These are phyloP conservation scores for Trichoderma sp. DNA, from an alignment of 2,329 filamentous ascomycete genomes.

Conservation along the genomic window DNA sequence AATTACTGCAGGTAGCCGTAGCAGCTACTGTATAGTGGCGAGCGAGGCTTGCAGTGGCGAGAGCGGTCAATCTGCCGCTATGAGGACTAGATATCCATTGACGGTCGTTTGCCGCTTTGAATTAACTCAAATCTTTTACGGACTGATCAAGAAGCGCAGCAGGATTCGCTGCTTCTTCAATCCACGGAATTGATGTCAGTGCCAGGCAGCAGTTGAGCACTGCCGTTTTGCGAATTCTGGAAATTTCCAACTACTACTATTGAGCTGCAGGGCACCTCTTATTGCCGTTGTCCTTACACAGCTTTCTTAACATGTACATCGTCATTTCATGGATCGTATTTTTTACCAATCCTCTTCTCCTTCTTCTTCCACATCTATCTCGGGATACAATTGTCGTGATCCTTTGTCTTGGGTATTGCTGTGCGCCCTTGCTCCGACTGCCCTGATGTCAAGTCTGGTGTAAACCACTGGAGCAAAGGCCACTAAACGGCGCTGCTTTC, in stretches of 20 bases:
- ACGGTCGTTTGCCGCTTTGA: not conserved
- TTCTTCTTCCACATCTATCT: not conserved
- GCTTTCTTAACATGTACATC: not conserved
- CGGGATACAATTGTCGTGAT: not conserved
- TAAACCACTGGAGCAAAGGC: not conserved
- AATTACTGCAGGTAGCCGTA: not conserved
- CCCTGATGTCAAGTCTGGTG: not conserved
- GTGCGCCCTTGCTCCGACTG: not conserved
- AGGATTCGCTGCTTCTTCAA: not conserved
- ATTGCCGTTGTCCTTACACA: not conserved
- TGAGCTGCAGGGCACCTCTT: no score
- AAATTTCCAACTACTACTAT: not conserved
- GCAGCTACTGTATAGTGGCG: not conserved
- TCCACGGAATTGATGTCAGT: no score
- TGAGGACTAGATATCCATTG: not conserved
- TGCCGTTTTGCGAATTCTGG: not conserved
- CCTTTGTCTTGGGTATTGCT: not conserved
- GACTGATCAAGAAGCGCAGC: not conserved
- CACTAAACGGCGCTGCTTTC: not conserved
- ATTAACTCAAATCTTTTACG: no score
- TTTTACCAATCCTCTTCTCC: not conserved
- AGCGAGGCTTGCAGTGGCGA: constrained; percentile 1
- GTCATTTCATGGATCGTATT: not conserved
- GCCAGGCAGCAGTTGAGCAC: no score
- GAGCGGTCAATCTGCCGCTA: not conserved